Base-by-base conservation (phyloP, 1,139 yeast species). In the Oligophagozyma castellii region DNA sequence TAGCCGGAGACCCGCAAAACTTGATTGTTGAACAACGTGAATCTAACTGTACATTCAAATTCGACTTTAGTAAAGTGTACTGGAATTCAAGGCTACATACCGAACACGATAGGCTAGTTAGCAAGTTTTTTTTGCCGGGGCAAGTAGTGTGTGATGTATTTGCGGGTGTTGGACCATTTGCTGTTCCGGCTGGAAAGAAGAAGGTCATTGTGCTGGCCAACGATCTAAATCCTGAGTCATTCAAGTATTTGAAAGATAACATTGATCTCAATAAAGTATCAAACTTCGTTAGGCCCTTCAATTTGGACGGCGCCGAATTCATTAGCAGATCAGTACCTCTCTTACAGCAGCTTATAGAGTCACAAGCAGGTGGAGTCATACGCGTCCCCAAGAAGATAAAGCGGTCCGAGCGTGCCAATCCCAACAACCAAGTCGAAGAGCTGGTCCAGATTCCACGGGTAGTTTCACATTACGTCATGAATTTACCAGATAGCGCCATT, bases 91-190 rank as follows among this genome's bases (percentile, higher is more conserved):
- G 98, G 42, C 62, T 92, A 31, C 92, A 84, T 43, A 79, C 95
- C 0, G 99, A 92, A 47, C 99, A 92, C 53, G 92, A 75, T 30
- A 62, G 96, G 35, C 57, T 92, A 28, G 75, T 89, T 7, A 48
- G 57, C 3, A 46, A 56, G 20, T 54, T 51, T 32, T 86, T 92
- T 48, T 48, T 66, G 36, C 61, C 67, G 2, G 66, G 73, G 7
- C 79, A 77, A 35, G 79, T 81, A 2, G 81, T 92, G 0, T 83
- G 84, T 40, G 99, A 92, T 59, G 96, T 84, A 0, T 81, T 92
- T 69, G 98, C 95, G 1, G 99, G 99, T 21, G 98, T 92, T 2
- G 99, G 99, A 0, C 99, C 99, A 3, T 92, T 92, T 60, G 92
- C 93, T 2, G 72, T 89, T 1, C 99, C 99, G 0, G 95, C 95